Evolutionary conservation across 805 yeast genomes (phyloP).

Genomic region (Metschnikowia bowlesiae): DNA sequence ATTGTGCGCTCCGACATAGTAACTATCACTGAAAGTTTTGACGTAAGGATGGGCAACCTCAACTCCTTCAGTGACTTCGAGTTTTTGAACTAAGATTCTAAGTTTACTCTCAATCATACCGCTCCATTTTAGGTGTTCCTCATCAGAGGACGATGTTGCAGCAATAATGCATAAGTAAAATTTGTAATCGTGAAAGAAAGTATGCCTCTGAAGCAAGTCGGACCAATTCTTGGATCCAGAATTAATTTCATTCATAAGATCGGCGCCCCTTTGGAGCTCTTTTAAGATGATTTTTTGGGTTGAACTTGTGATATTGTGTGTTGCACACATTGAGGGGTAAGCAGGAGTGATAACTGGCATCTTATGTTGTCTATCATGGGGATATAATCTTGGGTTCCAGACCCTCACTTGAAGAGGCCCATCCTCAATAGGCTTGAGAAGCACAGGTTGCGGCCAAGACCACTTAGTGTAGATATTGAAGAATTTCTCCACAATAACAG

Average conservation of each 20-base stretch:
- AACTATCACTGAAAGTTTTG: conserved; percentile 47
- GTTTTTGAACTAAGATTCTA: conserved; percentile 74
- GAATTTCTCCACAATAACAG: conserved; percentile 85
- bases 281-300: conserved; percentile 75
- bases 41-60: conserved; percentile 87
- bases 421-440: conserved; percentile 89
- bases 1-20: conserved; percentile 42
- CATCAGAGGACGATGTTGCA: conserved; percentile 66
- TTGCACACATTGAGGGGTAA: conserved; percentile 98
- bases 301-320: conserved; percentile 88
- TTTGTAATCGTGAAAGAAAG: conserved; percentile 78
- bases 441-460: conserved; percentile 98
- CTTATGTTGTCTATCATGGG: conserved; percentile 81
- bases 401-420: conserved; percentile 95
- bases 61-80: conserved; percentile 74
- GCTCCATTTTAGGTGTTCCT: conserved; percentile 85
- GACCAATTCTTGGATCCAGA: conserved; percentile 47
- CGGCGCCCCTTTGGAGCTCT: conserved; percentile 46
- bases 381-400: conserved; percentile 92
- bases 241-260: neutral
- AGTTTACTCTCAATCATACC: conserved; percentile 90
- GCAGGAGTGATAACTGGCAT: conserved; percentile 99
- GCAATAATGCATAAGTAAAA: conserved; percentile 82
- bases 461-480: conserved; percentile 82
- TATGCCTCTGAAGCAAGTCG: conserved; percentile 72